Base-by-base conservation (phyloP, 2,329 filamentous ascomycete genomes). In the Neonectria magnoliae region DNA sequence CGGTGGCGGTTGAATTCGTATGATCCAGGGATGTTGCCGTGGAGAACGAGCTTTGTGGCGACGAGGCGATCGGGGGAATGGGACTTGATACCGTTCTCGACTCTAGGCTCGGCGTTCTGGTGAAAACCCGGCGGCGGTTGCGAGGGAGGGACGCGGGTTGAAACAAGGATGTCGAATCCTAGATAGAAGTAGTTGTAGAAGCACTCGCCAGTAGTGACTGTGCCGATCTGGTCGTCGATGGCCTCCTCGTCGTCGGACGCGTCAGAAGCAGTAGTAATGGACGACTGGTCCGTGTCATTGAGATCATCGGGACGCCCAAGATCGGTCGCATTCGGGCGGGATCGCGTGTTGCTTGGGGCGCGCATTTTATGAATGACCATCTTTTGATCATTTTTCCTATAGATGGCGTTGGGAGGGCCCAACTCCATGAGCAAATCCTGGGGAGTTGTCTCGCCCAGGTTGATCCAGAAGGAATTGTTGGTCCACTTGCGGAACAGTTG, bases 161-260 rank as follows among this genome's bases (percentile, higher is more conserved):
- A 97, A n/a, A 99, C 87, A 5, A 98, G 85, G 10, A 98, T 87
- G 78, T 99, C 96, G 75, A 99, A 97, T 2, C 96, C 96, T 67
- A 97, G 90, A 69, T 95, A 91, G 76, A 98, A 99, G 78, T 99
- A 99, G 77, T 98, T 98, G 80, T 96, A 98, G 77, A 98, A 99
- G 69, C 91, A 94, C 76, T 97, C 93, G 4, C 89, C 87, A 1
- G 89, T 87, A 4, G 89, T 70, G 76, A 84, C 81, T 68, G 83
- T 82, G 1, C 82, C 81, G 4, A 82, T 76, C 31, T 87, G 86
- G 31, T 89, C 89, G 47, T 88, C 86, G 16, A 88, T 76, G 3
- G 82, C 85, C 62, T 87, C 87, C 55, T 87, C 87, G 22, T 87
- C 83, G 36, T 84, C 86, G 22, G 85, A 85, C 27, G 92, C 91